Percentiles rank a stretch among this genome's conserved stretches.
Conservation (phyloP, 2,329 filamentous ascomycete genomes). For the Amphichorda felina region DNA sequence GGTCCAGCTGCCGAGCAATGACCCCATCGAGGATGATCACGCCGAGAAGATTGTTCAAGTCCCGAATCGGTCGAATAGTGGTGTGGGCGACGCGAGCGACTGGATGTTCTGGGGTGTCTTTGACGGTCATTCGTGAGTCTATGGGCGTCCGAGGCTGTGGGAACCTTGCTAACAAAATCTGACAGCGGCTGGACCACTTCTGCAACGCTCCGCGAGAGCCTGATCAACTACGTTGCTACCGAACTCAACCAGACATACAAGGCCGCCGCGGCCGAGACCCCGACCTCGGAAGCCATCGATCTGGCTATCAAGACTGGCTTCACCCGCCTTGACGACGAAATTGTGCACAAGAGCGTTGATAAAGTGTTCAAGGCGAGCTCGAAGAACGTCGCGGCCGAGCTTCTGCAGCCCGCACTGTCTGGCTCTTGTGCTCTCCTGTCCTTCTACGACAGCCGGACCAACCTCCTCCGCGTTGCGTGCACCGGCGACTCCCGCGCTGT, state of each 20-base stretch:
- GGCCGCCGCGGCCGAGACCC: constrained; percentile 45
- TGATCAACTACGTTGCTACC: constrained; percentile 85
- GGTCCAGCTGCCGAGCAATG: constrained; percentile 89
- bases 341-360: constrained; percentile 83
- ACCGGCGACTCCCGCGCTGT: constrained; percentile 95
- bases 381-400: constrained; percentile 81
- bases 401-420: constrained; percentile 84
- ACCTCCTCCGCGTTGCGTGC: constrained; percentile 84
- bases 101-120: constrained; percentile 99
- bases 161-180: background rate
- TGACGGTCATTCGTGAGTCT: constrained; percentile 82
- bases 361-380: constrained; percentile 84
- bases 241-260: constrained; percentile 92
- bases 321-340: constrained; percentile 79
- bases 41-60: constrained; percentile 96
- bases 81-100: constrained; percentile 51
- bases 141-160: no score
- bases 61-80: constrained; percentile 39
- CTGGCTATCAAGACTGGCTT: constrained; percentile 89
- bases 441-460: constrained; percentile 84
- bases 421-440: constrained; percentile 95
- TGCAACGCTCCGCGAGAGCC: constrained; percentile 81
- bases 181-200: constrained; percentile 92
- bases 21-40: constrained; percentile 97
- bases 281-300: constrained; percentile 72